Evolutionary conservation across 1,284 basidiomycete genomes (phyloP).

Genomic region (Schizopora paradoxa): DNA sequence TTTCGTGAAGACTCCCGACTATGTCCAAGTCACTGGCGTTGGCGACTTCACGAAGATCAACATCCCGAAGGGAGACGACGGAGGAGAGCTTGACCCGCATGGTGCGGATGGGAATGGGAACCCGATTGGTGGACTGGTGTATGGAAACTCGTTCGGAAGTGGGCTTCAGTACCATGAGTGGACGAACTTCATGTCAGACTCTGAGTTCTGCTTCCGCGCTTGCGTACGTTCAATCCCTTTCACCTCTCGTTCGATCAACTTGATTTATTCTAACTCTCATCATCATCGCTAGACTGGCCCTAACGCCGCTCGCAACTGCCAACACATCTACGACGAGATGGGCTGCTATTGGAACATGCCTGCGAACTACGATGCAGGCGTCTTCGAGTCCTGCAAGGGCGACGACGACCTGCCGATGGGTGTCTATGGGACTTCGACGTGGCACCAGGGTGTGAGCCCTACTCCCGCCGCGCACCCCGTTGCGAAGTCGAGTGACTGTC

Average conservation of each 20-base stretch:
- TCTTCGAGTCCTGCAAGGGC: conserved; percentile 48
- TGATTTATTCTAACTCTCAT: not conserved
- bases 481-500: conserved; percentile 35
- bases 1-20: conserved; percentile 42
- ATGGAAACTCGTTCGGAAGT: conserved; percentile 42
- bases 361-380: conserved; percentile 45
- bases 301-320: conserved; percentile 51
- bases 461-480: conserved; percentile 48
- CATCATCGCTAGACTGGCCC: conserved; percentile 30
- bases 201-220: conserved; percentile 60
- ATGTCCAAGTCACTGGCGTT: conserved; percentile 37
- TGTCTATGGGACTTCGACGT: conserved; percentile 55
- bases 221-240: conserved; percentile 34
- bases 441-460: conserved; percentile 46
- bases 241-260: not conserved
- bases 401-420: conserved; percentile 52
- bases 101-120: conserved; percentile 38
- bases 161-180: conserved; percentile 27
- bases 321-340: conserved; percentile 39
- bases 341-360: conserved; percentile 49
- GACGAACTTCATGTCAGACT: conserved; percentile 43
- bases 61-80: conserved; percentile 32
- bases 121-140: conserved; percentile 57
- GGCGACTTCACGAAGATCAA: conserved; percentile 30
- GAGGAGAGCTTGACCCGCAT: conserved; percentile 31